Conservation (phyloP, 352 stramenopile genomes). For the Phytophthora fragariaefolia region DNA sequence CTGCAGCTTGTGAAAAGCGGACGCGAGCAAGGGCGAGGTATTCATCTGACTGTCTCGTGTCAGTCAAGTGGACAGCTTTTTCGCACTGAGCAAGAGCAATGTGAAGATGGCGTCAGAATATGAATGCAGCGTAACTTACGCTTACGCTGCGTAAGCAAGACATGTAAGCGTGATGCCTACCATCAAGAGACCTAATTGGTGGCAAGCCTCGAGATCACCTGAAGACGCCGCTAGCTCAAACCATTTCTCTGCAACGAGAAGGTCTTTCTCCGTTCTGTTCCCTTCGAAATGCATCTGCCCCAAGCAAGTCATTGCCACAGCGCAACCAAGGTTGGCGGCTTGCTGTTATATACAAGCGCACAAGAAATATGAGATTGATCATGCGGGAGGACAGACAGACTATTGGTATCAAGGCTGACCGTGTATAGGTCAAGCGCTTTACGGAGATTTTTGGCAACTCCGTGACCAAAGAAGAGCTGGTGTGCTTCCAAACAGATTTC, state of each 20-base stretch:
- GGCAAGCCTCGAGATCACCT: slow-evolving; percentile 54
- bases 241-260: slow-evolving; percentile 62
- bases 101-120: too few relatives aligned
- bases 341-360: slow-evolving; percentile 34
- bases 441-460: slow-evolving; percentile 37
- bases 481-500: slow-evolving; percentile 68
- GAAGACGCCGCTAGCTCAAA: slow-evolving; percentile 43
- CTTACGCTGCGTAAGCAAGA: too few relatives aligned
- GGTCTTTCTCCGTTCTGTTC: slow-evolving; percentile 55
- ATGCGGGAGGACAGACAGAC: background rate
- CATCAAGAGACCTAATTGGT: slow-evolving; percentile 63
- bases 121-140: too few relatives aligned
- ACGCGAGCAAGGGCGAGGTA: slow-evolving; percentile 46
- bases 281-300: slow-evolving; percentile 66
- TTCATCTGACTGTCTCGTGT: slow-evolving; percentile 40
- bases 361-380: slow-evolving; percentile 3
- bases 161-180: slow-evolving; percentile 33
- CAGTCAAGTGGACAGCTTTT: slow-evolving; percentile 49
- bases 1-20: slow-evolving; percentile 57
- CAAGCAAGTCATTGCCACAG: slow-evolving; percentile 63
- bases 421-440: slow-evolving; percentile 66
- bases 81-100: slow-evolving; percentile 47
- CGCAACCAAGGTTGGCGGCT: slow-evolving; percentile 54
- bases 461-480: slow-evolving; percentile 71
- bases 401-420: slow-evolving; percentile 28